Conservation (phyloP, 2,329 filamentous ascomycete species). For the Cladosporium halotolerans region DNA sequence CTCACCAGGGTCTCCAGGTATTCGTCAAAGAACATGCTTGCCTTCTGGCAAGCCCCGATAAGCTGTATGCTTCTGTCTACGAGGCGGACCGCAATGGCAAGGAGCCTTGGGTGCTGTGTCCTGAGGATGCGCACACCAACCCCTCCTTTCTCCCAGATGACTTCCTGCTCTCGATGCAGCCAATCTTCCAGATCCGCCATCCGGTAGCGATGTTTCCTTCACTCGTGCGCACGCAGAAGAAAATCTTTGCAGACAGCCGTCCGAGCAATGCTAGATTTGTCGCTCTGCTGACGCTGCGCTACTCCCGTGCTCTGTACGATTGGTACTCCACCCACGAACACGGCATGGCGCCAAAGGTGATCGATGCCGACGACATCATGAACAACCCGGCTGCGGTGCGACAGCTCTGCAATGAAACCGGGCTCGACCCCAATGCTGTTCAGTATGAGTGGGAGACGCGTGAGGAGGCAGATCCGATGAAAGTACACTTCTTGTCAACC, state of each 20-base stretch:
- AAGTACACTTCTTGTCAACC: slow-evolving; percentile 8
- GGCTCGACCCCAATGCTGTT: slow-evolving; percentile 11
- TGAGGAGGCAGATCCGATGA: slow-evolving; percentile 11
- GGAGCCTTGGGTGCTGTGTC: background rate
- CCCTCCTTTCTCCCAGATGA: slow-evolving; percentile 14
- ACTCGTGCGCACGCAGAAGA: slow-evolving; percentile 7
- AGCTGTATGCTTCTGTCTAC: background rate
- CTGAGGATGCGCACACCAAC: slow-evolving; percentile 6
- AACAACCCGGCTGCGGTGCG: slow-evolving; percentile 5
- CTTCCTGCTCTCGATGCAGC: slow-evolving; percentile 14
- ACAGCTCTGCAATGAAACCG: slow-evolving; percentile 7
- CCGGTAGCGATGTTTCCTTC: slow-evolving; percentile 19
- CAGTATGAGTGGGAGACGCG: slow-evolving; percentile 13
- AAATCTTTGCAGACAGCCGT: background rate
- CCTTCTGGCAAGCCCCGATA: background rate
- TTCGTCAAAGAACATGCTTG: slow-evolving; percentile 7
- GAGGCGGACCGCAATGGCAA: background rate
- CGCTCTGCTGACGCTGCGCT: background rate
- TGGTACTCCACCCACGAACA: slow-evolving; percentile 7
- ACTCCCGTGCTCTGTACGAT: slow-evolving; percentile 11
- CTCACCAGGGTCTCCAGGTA: background rate
- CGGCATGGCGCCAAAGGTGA: slow-evolving; percentile 8
- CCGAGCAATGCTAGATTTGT: slow-evolving; percentile 8
- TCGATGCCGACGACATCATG: slow-evolving; percentile 19
- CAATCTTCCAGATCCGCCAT: slow-evolving; percentile 17